Evolutionary conservation across 1,284 basidiomycete species (phyloP), one percentile per base, ranked within the genome.

Genomic region (Filobasidium uniguttulatum): DNA sequence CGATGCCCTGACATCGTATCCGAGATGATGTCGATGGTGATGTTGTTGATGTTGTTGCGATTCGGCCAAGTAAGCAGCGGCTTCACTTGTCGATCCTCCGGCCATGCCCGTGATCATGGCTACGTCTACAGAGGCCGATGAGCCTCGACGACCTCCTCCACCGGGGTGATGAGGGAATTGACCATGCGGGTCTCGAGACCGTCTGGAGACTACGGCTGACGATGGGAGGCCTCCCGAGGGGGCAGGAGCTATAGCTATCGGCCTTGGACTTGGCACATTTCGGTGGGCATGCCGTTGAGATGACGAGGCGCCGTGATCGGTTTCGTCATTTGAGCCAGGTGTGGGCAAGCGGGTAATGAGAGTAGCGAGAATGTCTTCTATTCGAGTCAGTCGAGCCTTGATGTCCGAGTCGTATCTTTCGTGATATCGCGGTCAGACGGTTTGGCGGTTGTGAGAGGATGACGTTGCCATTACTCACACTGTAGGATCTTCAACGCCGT

Each of bases 401-500:
- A 71, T 65, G 36, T 71, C 69, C 26, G 52, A 46, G 26, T 67
- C 60, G 48, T 64, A 66, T 12, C 66, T 67, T 50, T 17, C 29
- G 20, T 26, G 14, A 6, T 31, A 8, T 50, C 3, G n/a, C 12
- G 10, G 31, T 15, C 15, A 8, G 20, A 28, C 20, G 29, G 40
- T 23, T 17, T 12, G 7, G 20, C 19, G 30, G 5, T 15, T 3
- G 7, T 8, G n/a, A 3, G 28, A 35, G 17, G 14, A 17, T 28
- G 28, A 20, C 5, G n/a, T 28, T 34, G 30, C 9, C n/a, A 29
- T 10, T 17, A 66, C 65, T 59, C 49, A 68, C 68, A 59, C 59
- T 31, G 62, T 63, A 3, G 68, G 66, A 55, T 70, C 68, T 44
- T 70, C 68, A 9, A 67, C 67, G n/a, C 70, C 70, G 52, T 71